Base-by-base conservation (phyloP, 495 filamentous ascomycete genomes). In the Venustampulla echinocandica region DNA sequence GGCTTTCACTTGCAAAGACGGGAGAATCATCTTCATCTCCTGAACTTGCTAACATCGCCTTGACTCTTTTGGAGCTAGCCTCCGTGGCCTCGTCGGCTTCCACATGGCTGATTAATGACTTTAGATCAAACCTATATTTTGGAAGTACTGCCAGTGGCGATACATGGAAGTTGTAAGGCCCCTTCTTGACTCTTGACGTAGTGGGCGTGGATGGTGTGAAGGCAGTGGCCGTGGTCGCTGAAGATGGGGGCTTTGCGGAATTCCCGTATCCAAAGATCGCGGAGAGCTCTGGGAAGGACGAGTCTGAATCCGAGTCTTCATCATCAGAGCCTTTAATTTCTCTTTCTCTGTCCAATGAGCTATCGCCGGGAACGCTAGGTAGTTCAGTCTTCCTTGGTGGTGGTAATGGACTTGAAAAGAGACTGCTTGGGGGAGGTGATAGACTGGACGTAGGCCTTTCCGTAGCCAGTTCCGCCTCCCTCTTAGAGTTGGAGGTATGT, bases 311-410 rank as follows among this genome's bases (percentile, higher is more conserved):
- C 1, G 65, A 69, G 9, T 76, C 78, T 20, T 86, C 84, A 43
- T 80, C 80, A 55, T 89, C 85, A 0, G 85, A 90, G 46, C 67
- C 73, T 33, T 69, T 73, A 42, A 87, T 81, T 22, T 84, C 74
- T 15, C 61, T 68, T 57, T 61, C 19, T 27, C n/a, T n/a, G n/a
- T n/a, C n/a, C n/a, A n/a, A n/a, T n/a, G n/a, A n/a, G n/a, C n/a
- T n/a, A n/a, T n/a, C n/a, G n/a, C n/a, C n/a, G n/a, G n/a, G n/a
- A n/a, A n/a, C n/a, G n/a, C n/a, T n/a, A n/a, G n/a, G n/a, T n/a
- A n/a, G 9, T 19, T 20, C n/a, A n/a, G 22, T n/a, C 20, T 13
- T 19, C 19, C 36, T 42, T 14, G 35, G n/a, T 14, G 44, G 23
- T 14, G 24, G 11, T 20, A 37, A 19, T 20, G 5, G 15, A n/a